These are phyloP conservation scores for Neurospora sp. DNA, from an alignment of 2,329 filamentous ascomycete species.

Conservation along the genomic window DNA sequence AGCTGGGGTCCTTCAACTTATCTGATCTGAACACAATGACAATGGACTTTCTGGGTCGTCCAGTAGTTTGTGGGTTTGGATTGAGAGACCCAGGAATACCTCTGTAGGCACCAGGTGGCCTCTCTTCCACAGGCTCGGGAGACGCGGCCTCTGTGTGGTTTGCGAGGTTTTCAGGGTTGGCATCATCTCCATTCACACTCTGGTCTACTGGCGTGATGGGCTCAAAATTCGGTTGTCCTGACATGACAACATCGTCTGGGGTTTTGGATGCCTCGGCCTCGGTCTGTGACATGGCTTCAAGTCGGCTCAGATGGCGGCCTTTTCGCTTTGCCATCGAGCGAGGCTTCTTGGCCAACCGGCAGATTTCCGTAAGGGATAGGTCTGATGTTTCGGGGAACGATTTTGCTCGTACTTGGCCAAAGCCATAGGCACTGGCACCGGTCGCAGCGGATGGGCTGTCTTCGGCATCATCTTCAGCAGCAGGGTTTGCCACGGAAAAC, in stretches of 20 bases:
- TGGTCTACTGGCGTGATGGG: background rate
- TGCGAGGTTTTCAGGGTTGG: background rate
- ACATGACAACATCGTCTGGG: background rate
- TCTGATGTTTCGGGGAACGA: slow-evolving; percentile 4
- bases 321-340: slow-evolving; percentile 9
- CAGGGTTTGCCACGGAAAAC: slow-evolving; percentile 20
- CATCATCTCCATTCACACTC: background rate
- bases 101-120: slow-evolving; percentile 15
- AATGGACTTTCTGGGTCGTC: slow-evolving; percentile 22
- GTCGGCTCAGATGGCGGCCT: slow-evolving; percentile 3
- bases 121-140: background rate
- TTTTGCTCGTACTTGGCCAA: slow-evolving; percentile 12
- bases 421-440: slow-evolving; percentile 9
- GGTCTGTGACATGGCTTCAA: background rate
- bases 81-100: slow-evolving; percentile 20
- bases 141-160: background rate
- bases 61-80: slow-evolving; percentile 17
- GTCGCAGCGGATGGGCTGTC: background rate
- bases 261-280: background rate
- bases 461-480: background rate
- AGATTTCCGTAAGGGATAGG: slow-evolving; percentile 13
- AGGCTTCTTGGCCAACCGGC: slow-evolving; percentile 8
- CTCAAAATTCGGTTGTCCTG: background rate
- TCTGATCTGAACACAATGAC: slow-evolving; percentile 22
- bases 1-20: slow-evolving; percentile 16